Evolutionary conservation across 441 rosid genomes (phyloP), one percentile per base, ranked within the genome.

Genomic region (Populus trichocarpa): DNA sequence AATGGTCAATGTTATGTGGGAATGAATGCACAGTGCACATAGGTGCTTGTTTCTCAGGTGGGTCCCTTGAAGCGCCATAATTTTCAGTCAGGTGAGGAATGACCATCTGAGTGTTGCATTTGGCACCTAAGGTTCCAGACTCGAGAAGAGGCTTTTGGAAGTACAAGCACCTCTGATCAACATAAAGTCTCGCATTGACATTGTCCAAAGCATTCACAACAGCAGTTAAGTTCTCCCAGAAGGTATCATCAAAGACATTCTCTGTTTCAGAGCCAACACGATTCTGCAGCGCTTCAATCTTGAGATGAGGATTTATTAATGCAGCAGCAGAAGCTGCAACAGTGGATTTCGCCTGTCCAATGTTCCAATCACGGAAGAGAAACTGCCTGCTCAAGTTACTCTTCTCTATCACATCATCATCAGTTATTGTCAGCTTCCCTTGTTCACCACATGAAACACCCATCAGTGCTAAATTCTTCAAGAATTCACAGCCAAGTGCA

Each of bases 21-120:
- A 95, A 95, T 0, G 98, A 95, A 74, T 95, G 98, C 77, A 95
- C 91, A 6, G 98, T 95, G 85, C 97, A 95, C 97, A 95, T 95
- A 20, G 98, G 98, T 20, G 98, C 97, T 85, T 95, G 97, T 83
- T 89, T 95, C 91, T 95, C 98, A 4, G 98, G 98, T 46, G 97
- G 98, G 61, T 95, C 98, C 79, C 97, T 86, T 75, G 98, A 95
- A 66, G 98, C 98, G 61, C 98, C 98, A 81, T 95, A 95, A 72
- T 95, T 95, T 83, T 95, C 98, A 32, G 98, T 93, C 38, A 93
- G 84, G 83, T 93, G 97, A 38, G 97, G 97, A 85, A 95, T 90
- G 75, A 95, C 92, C 97, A 91, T 90, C 85, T 95, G 98, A 25
- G 97, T 95, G 83, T 95, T 95, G 89, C 97, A 95, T 73, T 90